Conservation (phyloP, 148 eudicot genomes). For the Rheum nobile region DNA sequence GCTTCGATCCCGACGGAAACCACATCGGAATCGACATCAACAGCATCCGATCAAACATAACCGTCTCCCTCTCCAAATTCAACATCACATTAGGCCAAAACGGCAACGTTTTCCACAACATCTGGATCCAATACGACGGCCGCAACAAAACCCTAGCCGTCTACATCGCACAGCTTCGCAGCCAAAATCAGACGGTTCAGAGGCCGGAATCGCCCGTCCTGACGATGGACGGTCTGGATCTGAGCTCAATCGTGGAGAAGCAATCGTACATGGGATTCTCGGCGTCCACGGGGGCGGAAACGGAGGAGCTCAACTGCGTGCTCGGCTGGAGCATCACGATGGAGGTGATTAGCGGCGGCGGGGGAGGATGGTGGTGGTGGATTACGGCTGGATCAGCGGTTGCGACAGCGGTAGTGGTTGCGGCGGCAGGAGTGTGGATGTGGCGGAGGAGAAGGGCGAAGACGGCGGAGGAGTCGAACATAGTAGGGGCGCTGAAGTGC, state of each 20-base stretch:
- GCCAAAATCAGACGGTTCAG: not conserved
- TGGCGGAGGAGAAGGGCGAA: constrained; percentile 12
- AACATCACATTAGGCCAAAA: constrained; percentile 31
- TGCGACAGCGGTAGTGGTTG: constrained; percentile 11
- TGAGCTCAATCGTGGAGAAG: constrained; percentile 26
- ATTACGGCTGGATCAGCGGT: not conserved
- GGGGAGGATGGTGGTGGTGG: not conserved
- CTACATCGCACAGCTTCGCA: constrained; percentile 26
- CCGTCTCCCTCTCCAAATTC: constrained; percentile 17
- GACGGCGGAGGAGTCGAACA: constrained; percentile 20
- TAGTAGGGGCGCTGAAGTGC: constrained; percentile 45
- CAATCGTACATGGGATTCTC: constrained; percentile 64
- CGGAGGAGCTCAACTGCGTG: constrained; percentile 49
- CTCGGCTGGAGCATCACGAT: constrained; percentile 74
- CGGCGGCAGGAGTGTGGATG: not conserved
- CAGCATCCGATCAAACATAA: constrained; percentile 30
- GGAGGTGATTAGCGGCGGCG: constrained; percentile 8
- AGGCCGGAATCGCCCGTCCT: constrained; percentile 41
- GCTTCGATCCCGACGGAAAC: constrained; percentile 56
- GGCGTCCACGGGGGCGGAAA: constrained; percentile 44
- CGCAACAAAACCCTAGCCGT: constrained; percentile 26
- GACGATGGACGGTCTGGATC: constrained; percentile 24
- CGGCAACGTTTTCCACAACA: constrained; percentile 31
- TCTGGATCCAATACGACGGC: constrained; percentile 72
- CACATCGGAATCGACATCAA: constrained; percentile 60